Base-by-base conservation (phyloP, 805 yeast genomes). In the Brettanomyces anomalus region DNA sequence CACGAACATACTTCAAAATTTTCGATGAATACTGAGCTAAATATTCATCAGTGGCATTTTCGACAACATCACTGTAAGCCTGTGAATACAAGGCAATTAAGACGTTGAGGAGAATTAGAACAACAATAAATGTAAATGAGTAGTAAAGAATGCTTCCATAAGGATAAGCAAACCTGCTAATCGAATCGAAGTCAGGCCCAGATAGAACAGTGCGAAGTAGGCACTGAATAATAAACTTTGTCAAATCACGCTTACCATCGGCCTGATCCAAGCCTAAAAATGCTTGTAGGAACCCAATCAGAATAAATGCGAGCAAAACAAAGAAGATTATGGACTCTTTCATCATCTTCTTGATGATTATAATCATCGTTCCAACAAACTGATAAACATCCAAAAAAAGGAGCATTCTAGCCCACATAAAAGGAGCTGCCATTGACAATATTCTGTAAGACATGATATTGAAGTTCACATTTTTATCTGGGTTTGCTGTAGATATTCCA, bases 281-380 rank as follows among this genome's bases (percentile, higher is more conserved):
- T 0, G 94, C 95, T 58, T 87, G 96, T 43, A 85, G 64, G 62
- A 87, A 87, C 0, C 96, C 96, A 39, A 82, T 58, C 47, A 82
- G 78, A 32, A 87, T 79, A 44, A 86, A 74, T 7, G 72, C 65
- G 43, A 87, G 67, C 49, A 87, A 64, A 37, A 85, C 82, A 56
- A 87, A 87, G 65, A 87, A 87, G 13, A 86, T 70, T n/a, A 85
- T 58, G 2, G 93, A 81, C 60, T 87, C 96, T 52, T 81, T 79
- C 85, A 87, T 81, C 86, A 87, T 82, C 44, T 80, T 81, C 54
- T 85, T 85, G 40, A 85, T 65, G 4, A 87, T 90, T 24, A 87
- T 90, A 48, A 87, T 74, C 87, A 87, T 83, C 2, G 88, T 85
- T 34, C 96, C 96, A 39, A 86, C 85, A 60, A 87, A 86, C 51